Evolutionary conservation across 2,329 filamentous ascomycete species (phyloP).

Genomic region (Aureobasidium uvarum): DNA sequence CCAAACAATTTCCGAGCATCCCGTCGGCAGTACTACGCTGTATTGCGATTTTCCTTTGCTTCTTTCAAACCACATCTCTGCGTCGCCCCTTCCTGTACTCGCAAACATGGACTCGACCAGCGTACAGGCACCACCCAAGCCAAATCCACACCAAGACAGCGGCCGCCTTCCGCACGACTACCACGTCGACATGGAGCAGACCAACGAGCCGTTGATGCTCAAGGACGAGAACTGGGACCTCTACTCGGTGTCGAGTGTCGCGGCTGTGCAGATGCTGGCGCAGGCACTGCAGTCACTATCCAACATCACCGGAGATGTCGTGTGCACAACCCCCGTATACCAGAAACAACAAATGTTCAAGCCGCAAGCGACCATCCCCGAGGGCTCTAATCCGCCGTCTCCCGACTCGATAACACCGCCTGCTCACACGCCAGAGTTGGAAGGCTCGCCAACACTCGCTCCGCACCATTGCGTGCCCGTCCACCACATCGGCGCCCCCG

Average conservation of each 20-base stretch:
- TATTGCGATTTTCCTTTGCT: constrained; percentile 9
- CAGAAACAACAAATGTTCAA: constrained; percentile 63
- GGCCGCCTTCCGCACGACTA: constrained; percentile 27
- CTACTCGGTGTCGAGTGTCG: constrained; percentile 67
- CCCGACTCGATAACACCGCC: constrained; percentile 10
- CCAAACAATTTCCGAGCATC: constrained; percentile 6
- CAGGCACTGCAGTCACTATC: constrained; percentile 60
- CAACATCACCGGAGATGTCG: constrained; percentile 71
- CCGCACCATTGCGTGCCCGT: constrained; percentile 39
- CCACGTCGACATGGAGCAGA: constrained; percentile 26
- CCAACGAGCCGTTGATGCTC: constrained; percentile 36
- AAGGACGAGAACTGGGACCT: constrained; percentile 59
- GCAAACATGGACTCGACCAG: constrained; percentile 5
- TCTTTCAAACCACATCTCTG: not conserved
- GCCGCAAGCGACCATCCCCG: constrained; percentile 41
- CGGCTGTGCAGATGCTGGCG: constrained; percentile 77
- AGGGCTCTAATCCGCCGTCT: constrained; percentile 50
- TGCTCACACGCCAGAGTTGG: constrained; percentile 36
- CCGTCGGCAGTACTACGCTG: constrained; percentile 9
- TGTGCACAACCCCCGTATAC: constrained; percentile 68
- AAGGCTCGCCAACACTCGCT: constrained; percentile 44
- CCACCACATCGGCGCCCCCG: constrained; percentile 49
- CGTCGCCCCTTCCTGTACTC: not conserved
- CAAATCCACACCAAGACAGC: constrained; percentile 25
- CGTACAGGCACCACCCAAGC: constrained; percentile 7